Conservation (phyloP, 1,284 basidiomycete species). For the Ceratobasidium papillatum region DNA sequence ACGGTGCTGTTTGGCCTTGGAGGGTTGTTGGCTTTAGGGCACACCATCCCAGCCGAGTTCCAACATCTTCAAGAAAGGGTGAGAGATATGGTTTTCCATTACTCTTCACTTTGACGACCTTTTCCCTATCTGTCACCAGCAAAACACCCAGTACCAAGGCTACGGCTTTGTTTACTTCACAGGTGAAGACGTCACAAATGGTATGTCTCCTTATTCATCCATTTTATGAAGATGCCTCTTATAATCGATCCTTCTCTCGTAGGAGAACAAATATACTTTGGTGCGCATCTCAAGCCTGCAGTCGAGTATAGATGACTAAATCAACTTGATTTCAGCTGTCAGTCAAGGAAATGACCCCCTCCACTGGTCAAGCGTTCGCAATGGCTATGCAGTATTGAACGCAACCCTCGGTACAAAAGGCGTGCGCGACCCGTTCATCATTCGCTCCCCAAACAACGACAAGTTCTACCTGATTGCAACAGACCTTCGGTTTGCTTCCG, state of each 20-base stretch:
- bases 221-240: background rate
- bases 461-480: conserved; percentile 37
- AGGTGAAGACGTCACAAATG: conserved; percentile 30
- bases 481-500: conserved; percentile 22
- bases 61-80: conserved; percentile 28
- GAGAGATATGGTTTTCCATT: too few relatives aligned
- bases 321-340: background rate
- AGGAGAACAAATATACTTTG: conserved; percentile 39
- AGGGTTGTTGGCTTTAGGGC: conserved; percentile 7
- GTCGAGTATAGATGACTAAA: background rate
- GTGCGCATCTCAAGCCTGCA: background rate
- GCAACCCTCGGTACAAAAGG: conserved; percentile 26
- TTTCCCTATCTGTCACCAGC: too few relatives aligned
- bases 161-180: conserved; percentile 38
- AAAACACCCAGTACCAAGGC: conserved; percentile 37
- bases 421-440: conserved; percentile 36
- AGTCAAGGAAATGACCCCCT: conserved; percentile 34
- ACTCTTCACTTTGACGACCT: too few relatives aligned
- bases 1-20: conserved; percentile 4
- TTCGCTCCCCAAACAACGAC: conserved; percentile 22
- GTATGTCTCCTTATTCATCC: background rate
- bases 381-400: conserved; percentile 24
- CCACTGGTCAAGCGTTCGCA: conserved; percentile 7
- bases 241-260: background rate
- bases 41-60: conserved; percentile 14